Base-by-base conservation (phyloP, 768 basidiomycete genomes). In the Mycena crocata region DNA sequence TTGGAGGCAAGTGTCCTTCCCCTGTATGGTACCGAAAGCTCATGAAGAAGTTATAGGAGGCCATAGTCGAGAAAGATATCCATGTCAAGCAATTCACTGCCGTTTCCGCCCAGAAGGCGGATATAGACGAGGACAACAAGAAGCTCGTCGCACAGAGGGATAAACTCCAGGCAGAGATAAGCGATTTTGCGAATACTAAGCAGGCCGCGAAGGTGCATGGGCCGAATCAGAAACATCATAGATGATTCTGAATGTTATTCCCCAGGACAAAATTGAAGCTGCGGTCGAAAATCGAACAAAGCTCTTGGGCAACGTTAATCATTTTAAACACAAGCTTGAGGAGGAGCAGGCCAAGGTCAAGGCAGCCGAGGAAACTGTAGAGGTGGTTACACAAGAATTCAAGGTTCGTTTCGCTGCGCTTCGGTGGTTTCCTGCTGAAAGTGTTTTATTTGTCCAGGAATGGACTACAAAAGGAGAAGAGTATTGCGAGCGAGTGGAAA, bases 381-480 rank as follows among this genome's bases (percentile, higher is more conserved):
- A 85, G 19, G 79, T 85, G 14, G 74, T 93, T 21, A 81, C 91
- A 71, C 76, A 83, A 60, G 92, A 95, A 73, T 92, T 90, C 67
- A 76, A 79, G 73, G 93, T 91, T 69, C 19, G 84, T 76, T 35
- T 23, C 35, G 2, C 10, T 37, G 6, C 26, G 30, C 12, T 45
- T 24, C 31, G 40, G 6, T 34, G 23, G 9, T 8, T 60, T 39
- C 21, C 21, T 21, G 37, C 56, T 35, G 37, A 26, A 44, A 30
- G 28, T 12, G 23, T 10, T 40, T 15, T 34, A 26, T 8, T 50
- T n/a, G 28, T 60, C 51, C n/a, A 93, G 86, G 82, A 81, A 26
- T 94, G 92, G 92, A 87, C 87, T 3, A 79, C 74, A 5, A 86
- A 86, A 44, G 95, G 94, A 19, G 75, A 82, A 24, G 76, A 89